Conservation (phyloP, 805 yeast species). For the Candida succiphila region DNA sequence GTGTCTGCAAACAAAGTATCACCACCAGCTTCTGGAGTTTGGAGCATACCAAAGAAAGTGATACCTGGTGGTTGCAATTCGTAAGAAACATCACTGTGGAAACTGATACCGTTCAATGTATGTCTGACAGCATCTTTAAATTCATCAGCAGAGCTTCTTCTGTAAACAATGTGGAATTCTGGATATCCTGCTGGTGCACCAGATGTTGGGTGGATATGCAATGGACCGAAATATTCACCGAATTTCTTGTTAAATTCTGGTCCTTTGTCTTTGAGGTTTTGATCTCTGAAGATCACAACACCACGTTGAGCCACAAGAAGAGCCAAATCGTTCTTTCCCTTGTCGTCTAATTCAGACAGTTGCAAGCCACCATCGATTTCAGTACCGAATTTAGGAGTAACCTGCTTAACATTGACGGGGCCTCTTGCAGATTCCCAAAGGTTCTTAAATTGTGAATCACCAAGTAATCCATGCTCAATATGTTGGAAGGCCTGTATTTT, state of each 20-base stretch:
- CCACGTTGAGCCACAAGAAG: slow-evolving; percentile 54
- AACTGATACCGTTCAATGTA: slow-evolving; percentile 27
- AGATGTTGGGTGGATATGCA: slow-evolving; percentile 61
- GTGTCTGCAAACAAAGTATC: slow-evolving; percentile 75
- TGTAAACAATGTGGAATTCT: slow-evolving; percentile 47
- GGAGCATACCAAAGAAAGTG: slow-evolving; percentile 53
- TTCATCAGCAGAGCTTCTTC: slow-evolving; percentile 28
- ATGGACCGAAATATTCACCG: slow-evolving; percentile 53
- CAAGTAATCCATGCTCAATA: slow-evolving; percentile 45
- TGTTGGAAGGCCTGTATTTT: slow-evolving; percentile 42
- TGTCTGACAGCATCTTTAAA: slow-evolving; percentile 21
- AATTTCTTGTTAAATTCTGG: slow-evolving; percentile 21
- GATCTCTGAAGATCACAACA: slow-evolving; percentile 49
- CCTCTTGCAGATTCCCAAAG: slow-evolving; percentile 24
- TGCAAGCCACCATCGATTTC: slow-evolving; percentile 44
- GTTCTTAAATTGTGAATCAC: slow-evolving; percentile 38
- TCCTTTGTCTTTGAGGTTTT: slow-evolving; percentile 40
- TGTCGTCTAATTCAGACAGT: slow-evolving; percentile 35
- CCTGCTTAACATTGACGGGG: slow-evolving; percentile 22
- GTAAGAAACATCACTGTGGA: slow-evolving; percentile 68
- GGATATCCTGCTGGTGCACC: slow-evolving; percentile 51
- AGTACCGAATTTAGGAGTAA: slow-evolving; percentile 61
- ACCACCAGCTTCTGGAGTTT: slow-evolving; percentile 54
- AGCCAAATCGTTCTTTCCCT: slow-evolving; percentile 56
- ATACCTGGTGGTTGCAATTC: slow-evolving; percentile 62